Evolutionary conservation across 2,329 filamentous ascomycete species (phyloP).

Genomic region (Davidsoniella neocaledoniae): DNA sequence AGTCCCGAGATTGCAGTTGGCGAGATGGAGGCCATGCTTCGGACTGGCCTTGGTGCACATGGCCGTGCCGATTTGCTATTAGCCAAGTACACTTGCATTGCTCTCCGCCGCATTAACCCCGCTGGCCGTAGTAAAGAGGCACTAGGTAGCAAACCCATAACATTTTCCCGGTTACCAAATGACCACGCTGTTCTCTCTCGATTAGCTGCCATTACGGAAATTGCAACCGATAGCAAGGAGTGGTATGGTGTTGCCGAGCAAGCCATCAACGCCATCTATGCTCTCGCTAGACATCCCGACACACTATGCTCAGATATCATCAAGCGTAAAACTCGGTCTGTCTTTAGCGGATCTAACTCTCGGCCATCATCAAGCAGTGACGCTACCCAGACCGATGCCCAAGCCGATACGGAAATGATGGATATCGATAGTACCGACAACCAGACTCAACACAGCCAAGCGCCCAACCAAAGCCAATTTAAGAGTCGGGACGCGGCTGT

Average conservation of each 20-base stretch:
- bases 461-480: slow-evolving; percentile 23
- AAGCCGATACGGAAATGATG: slow-evolving; percentile 14
- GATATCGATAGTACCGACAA: slow-evolving; percentile 15
- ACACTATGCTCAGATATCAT: slow-evolving; percentile 83
- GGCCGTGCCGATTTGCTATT: slow-evolving; percentile 73
- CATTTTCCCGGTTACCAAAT: slow-evolving; percentile 67
- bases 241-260: slow-evolving; percentile 96
- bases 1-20: slow-evolving; percentile 84
- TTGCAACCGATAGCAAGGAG: slow-evolving; percentile 78
- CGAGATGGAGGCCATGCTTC: slow-evolving; percentile 87
- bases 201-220: slow-evolving; percentile 70
- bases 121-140: slow-evolving; percentile 45
- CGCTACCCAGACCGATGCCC: slow-evolving; percentile 18
- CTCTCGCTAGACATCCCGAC: slow-evolving; percentile 85
- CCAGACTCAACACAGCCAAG: slow-evolving; percentile 19
- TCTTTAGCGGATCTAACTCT: slow-evolving; percentile 39
- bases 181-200: slow-evolving; percentile 75
- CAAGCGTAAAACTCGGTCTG: slow-evolving; percentile 65
- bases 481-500: slow-evolving; percentile 45
- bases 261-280: slow-evolving; percentile 88
- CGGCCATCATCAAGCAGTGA: slow-evolving; percentile 19
- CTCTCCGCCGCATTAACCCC: slow-evolving; percentile 78
- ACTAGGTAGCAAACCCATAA: slow-evolving; percentile 51
- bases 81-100: slow-evolving; percentile 90
- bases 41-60: slow-evolving; percentile 68